phyloP scores from a whole-genome alignment of 2,329 filamentous ascomycete species.

The Colletotrichum theobromicola region DNA sequence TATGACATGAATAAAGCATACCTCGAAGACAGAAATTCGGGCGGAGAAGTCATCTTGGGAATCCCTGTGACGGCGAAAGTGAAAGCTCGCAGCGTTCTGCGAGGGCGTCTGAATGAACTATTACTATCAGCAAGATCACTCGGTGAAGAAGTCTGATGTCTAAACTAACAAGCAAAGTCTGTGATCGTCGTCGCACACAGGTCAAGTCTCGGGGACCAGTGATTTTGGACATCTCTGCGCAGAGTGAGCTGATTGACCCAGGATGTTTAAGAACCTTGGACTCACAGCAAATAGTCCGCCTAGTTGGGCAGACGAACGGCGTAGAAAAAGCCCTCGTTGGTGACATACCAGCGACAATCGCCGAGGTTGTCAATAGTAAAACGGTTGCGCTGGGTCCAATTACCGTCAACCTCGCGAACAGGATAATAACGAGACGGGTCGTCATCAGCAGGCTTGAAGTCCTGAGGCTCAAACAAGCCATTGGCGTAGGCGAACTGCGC shows the following conservation, averaged over 20 bases:
- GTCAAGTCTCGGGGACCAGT: background rate
- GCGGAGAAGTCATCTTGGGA: background rate
- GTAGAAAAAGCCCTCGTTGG: constrained; percentile 64
- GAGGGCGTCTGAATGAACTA: background rate
- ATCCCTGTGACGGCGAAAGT: too few species aligned
- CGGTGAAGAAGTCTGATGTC: background rate
- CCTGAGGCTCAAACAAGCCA: constrained; percentile 61
- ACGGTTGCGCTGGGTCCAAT: constrained; percentile 64
- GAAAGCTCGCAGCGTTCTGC: too few species aligned
- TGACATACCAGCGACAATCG: constrained; percentile 64
- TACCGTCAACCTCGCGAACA: constrained; percentile 64
- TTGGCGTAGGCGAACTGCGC: constrained; percentile 54
- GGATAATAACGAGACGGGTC: constrained; percentile 66
- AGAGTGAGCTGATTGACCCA: background rate
- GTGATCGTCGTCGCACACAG: background rate
- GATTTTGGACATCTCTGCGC: background rate
- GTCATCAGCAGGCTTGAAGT: constrained; percentile 67
- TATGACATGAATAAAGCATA: background rate
- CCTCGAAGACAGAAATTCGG: background rate
- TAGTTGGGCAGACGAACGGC: constrained; percentile 58
- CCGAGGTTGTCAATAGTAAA: constrained; percentile 65
- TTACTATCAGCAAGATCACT: background rate
- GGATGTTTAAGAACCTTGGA: background rate
- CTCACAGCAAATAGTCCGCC: background rate
- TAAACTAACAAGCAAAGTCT: background rate